Base-by-base conservation (phyloP, 257 asterid genomes). In the Gentiana macrophylla region DNA sequence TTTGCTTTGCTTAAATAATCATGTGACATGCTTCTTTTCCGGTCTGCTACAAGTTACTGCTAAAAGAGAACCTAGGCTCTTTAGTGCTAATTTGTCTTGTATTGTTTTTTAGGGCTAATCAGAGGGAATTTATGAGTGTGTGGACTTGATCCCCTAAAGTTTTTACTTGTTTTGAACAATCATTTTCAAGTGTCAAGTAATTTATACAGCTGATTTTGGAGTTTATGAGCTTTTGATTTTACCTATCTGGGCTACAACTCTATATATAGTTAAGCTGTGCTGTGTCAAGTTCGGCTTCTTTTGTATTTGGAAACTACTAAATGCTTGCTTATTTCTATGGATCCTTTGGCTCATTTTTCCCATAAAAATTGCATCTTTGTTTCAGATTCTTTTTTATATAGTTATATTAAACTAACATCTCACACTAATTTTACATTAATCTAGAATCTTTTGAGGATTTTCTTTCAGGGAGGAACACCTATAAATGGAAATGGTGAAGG, bases 391-490 rank as follows among this genome's bases (percentile, higher is more conserved):
- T 24, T 24, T 24, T 24, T 24, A 24, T 24, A 24, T 24, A 24
- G 24, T 24, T 24, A 24, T 24, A 24, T 24, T 24, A 24, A 0
- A 24, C 24, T 24, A 24, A 51, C 45, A 53, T 44, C 67, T 63
- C 53, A 70, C 70, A 48, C 51, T 44, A 44, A 58, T 37, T 62
- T 58, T 56, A 43, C 1, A 56, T 55, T 62, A 61, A 63, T 69
- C 49, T 58, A 63, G 74, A 53, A 57, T 35, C 54, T 2, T 59
- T 60, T 70, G 32, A 54, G 72, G 58, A 24, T 37, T 37, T 63
- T 55, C 1, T 74, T 63, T 15, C 80, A 87, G 98, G 87, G 69
- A 61, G 65, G 46, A 58, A 57, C 66, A 37, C 61, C 15, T 56
- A 33, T 38, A 2, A 67, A 55, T 38, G 60, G 34, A 49, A 65